These are phyloP conservation scores for Penicillium angulare DNA, from an alignment of 495 filamentous ascomycete species.

Conservation along the genomic window DNA sequence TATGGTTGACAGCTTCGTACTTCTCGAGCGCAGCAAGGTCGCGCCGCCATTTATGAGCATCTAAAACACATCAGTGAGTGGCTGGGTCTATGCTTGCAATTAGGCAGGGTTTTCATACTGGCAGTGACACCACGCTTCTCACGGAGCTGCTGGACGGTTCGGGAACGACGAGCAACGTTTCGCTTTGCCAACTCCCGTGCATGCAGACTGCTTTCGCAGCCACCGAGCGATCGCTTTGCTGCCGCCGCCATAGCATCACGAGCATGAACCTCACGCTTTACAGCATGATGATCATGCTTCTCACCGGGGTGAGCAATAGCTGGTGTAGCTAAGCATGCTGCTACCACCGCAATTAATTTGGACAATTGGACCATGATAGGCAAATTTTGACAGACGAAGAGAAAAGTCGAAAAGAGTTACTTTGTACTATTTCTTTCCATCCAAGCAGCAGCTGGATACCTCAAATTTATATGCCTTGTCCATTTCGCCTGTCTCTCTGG, in stretches of 20 bases:
- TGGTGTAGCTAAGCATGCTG: conserved; percentile 21
- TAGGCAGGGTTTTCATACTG: conserved; percentile 21
- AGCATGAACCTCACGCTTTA: conserved; percentile 32
- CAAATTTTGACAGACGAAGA: neutral
- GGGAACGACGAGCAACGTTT: conserved; percentile 36
- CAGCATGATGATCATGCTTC: conserved; percentile 32
- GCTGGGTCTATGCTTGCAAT: neutral
- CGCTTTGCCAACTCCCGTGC: conserved; percentile 30
- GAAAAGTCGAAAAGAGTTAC: neutral
- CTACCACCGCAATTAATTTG: conserved; percentile 27
- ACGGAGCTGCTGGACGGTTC: conserved; percentile 42
- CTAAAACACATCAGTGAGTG: conserved; percentile 10
- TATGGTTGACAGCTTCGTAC: conserved; percentile 55
- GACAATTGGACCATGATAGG: conserved; percentile 23
- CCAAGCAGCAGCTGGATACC: neutral
- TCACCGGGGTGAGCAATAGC: conserved; percentile 36
- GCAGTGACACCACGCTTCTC: conserved; percentile 47
- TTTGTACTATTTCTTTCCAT: neutral
- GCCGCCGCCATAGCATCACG: conserved; percentile 27
- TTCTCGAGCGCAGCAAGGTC: conserved; percentile 35
- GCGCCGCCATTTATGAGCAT: conserved; percentile 30
- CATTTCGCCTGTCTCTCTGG: neutral
- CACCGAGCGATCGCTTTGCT: conserved; percentile 26
- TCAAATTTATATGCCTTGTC: neutral
- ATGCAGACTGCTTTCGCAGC: conserved; percentile 24